Conservation (phyloP, 2,329 filamentous ascomycete species). For the Aureobasidium sp. region DNA sequence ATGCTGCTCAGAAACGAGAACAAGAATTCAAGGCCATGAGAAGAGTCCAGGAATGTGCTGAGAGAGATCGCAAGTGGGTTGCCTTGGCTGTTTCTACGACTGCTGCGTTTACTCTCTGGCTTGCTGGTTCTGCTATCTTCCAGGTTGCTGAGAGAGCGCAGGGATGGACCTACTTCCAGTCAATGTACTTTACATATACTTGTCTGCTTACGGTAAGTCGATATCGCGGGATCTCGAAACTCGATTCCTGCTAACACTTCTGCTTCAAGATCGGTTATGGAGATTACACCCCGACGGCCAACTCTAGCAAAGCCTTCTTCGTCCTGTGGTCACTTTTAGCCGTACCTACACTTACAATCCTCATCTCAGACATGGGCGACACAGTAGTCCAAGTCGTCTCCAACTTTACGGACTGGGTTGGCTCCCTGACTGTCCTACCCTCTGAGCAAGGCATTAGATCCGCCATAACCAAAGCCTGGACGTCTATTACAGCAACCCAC, state of each 20-base stretch:
- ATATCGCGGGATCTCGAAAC: neutral
- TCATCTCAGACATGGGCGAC: constrained; percentile 47
- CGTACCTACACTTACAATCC: constrained; percentile 45
- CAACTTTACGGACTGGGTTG: constrained; percentile 46
- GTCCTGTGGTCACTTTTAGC: constrained; percentile 49
- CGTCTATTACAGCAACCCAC: constrained; percentile 15
- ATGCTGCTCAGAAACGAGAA: constrained; percentile 32
- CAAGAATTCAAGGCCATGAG: constrained; percentile 44
- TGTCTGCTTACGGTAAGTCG: constrained; percentile 36
- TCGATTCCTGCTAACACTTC: neutral
- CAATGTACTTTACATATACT: constrained; percentile 46
- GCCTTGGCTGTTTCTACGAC: constrained; percentile 29
- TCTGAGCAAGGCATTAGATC: constrained; percentile 35
- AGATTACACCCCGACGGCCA: constrained; percentile 38
- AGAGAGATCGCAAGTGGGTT: constrained; percentile 34
- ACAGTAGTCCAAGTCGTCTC: constrained; percentile 47
- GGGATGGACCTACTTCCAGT: constrained; percentile 44
- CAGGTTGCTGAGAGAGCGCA: constrained; percentile 36
- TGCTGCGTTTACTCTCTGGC: constrained; percentile 36
- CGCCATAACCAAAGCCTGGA: constrained; percentile 21
- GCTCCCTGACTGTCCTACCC: constrained; percentile 46
- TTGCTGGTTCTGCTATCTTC: constrained; percentile 44
- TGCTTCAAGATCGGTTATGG: constrained; percentile 41
- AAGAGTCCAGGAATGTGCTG: constrained; percentile 33
- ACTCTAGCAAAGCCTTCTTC: constrained; percentile 47